Evolutionary conservation across 2,329 filamentous ascomycete genomes (phyloP).

Genomic region (Pseudogymnoascus sp.): DNA sequence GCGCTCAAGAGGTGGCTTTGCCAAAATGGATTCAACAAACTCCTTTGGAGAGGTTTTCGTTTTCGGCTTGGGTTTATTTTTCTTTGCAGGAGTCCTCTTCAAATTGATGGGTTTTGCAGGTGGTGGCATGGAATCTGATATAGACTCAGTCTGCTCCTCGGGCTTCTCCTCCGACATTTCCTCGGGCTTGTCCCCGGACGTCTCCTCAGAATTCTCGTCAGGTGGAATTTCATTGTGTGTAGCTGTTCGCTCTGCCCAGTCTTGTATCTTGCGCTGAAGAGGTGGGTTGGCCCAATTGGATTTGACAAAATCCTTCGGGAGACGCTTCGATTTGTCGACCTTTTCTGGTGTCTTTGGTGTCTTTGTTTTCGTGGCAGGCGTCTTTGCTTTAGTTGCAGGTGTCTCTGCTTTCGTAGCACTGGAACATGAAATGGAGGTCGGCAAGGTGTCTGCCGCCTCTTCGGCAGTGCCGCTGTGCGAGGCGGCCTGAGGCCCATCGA

Average conservation of each 20-base stretch:
- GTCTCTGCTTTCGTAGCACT: not conserved
- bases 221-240: not conserved
- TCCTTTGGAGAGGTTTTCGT: constrained; percentile 49
- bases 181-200: not conserved
- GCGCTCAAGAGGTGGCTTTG: constrained; percentile 47
- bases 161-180: not conserved
- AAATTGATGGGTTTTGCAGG: not conserved
- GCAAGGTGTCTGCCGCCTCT: not conserved
- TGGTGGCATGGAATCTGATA: constrained; percentile 14
- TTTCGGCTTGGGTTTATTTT: constrained; percentile 33
- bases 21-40: constrained; percentile 30
- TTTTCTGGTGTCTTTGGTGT: constrained; percentile 33
- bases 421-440: not conserved
- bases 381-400: constrained; percentile 13
- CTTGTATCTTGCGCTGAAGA: constrained; percentile 50
- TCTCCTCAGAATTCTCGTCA: not conserved
- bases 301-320: constrained; percentile 52
- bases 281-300: constrained; percentile 46
- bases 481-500: constrained; percentile 7
- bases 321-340: constrained; percentile 32
- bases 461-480: not conserved
- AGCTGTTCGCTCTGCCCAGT: constrained; percentile 42
- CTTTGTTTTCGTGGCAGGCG: constrained; percentile 35
- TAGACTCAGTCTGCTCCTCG: not conserved
- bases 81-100: constrained; percentile 5